Base-by-base conservation (phyloP, 2,329 filamentous ascomycete species). In the Ophiocordyceps sinensis region DNA sequence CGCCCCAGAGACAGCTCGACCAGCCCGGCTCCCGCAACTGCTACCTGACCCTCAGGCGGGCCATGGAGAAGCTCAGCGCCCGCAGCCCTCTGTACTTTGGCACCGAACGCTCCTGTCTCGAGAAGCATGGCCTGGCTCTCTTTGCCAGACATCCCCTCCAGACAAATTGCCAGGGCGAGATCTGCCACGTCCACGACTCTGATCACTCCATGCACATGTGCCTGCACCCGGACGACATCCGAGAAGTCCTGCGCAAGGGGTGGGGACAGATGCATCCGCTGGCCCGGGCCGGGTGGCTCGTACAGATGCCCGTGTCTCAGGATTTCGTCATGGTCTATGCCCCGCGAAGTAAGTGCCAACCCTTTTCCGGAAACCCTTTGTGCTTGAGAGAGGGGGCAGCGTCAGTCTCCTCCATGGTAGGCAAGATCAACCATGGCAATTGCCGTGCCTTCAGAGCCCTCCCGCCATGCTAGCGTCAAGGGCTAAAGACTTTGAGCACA, bases 301-400 rank as follows among this genome's bases (percentile, higher is more conserved):
- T 61, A 47, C 67, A 68, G 45, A 71, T 76, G 53, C 82, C 82
- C 39, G 77, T 91, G 42, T 83, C 85, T 0, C 63, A 69, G 4
- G 79, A 82, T 35, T 93, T 93, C 58, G 67, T 85, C 43, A 79
- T 93, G 76, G 68, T 93, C 5, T 94, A 94, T 61, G 83, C 85
- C 15, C 85, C 86, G 2, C 65, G 82, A 52, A 62, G 71, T 65
- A 50, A 60, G 61, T 51, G 29, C 9, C 13, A 9, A n/a, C n/a
- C 19, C 14, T 35, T 35, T n/a, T 3, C 30, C 30, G n/a, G 3
- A 14, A 30, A 31, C 3, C 30, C 5, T 31, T 13, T 13, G 30
- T 19, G 19, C 19, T 19, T 19, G 19, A 19, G 19, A 4, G 19
- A 19, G 19, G 30, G 12, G 30, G 12, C 30, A 5, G 30, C 12